Base-by-base conservation (phyloP, 208 protist genomes). In the Leishmania braziliensis region DNA sequence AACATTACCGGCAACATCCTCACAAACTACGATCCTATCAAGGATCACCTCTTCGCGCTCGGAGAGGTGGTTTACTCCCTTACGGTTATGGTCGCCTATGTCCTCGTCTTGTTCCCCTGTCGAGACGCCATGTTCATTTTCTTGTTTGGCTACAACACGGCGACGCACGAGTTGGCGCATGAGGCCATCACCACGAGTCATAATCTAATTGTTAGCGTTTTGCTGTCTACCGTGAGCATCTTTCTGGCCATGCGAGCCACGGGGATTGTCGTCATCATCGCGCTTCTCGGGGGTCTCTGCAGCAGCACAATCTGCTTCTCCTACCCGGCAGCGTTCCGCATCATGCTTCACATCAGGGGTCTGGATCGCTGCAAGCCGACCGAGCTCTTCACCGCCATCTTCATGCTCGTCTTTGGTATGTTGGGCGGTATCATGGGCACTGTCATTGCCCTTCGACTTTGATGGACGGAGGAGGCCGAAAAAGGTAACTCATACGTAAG, bases 41-140 rank as follows among this genome's bases (percentile, higher is more conserved):
- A 79, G 53, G 91, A 96, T 76, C 77, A 80, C 36, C 86, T 96
- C 46, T 94, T 96, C 62, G 86, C 89, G 10, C 20, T 94, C 33
- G 91, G 88, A 8, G 93, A 96, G 76, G 58, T 80, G 12, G n/a
- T 92, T 26, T 96, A 95, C 76, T 83, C 87, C 12, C 86, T 94
- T 60, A 92, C 92, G 16, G 90, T 94, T 33, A 88, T 87, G 69
- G 82, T 91, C 14, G 92, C 92, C 5, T 96, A 93, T 81, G 90
- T 92, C 26, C 73, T 96, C 33, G 78, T 96, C 78, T 82, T 96
- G 53, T 93, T 96, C 73, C 92, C 92, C 43, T 89, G 91, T 70
- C 90, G 92, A 16, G 92, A 96, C 70, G 90, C 90, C 54, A 83
- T 96, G 60, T 94, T 96, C 75, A 93, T 95, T 58, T 77, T 94